A percentile compares a stretch with the other conserved stretches of the same genome.
Evolutionary conservation across 108 stramenopile genomes (phyloP).

Genomic region (Skeletonema potamos): DNA sequence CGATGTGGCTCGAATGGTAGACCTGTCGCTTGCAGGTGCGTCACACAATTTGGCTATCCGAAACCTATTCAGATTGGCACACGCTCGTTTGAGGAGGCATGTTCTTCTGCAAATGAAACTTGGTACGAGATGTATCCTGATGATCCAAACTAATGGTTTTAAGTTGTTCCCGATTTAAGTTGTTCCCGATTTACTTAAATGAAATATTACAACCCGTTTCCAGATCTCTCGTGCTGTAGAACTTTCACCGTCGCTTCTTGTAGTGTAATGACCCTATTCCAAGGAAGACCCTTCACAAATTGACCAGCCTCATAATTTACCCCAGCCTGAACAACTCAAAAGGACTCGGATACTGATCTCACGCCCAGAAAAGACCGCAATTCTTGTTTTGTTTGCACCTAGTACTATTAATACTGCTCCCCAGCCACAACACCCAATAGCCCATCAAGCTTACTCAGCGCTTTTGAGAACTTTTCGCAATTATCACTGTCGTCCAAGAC

Average conservation of each 20-base stretch:
- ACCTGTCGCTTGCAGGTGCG: slow-evolving; percentile 41
- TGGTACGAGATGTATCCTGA: slow-evolving; percentile 27
- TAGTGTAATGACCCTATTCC: no score
- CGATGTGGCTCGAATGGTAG: slow-evolving; percentile 40
- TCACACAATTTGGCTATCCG: slow-evolving; percentile 42
- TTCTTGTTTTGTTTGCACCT: not conserved
- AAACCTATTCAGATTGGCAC: slow-evolving; percentile 33
- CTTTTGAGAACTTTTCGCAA: slow-evolving; percentile 39
- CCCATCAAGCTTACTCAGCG: slow-evolving; percentile 39
- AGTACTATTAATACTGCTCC: slow-evolving; percentile 37
- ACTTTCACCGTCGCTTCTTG: no score
- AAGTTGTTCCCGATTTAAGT: not conserved
- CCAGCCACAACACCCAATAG: slow-evolving; percentile 44
- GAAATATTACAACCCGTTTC: not conserved
- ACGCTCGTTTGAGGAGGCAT: slow-evolving; percentile 37
- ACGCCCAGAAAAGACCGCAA: not conserved
- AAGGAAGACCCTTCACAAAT: not conserved
- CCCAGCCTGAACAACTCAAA: not conserved
- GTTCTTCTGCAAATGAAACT: slow-evolving; percentile 18
- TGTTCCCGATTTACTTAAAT: not conserved
- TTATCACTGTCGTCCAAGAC: slow-evolving; percentile 42
- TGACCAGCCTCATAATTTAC: not conserved
- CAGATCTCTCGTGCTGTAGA: not conserved
- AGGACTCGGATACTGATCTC: not conserved
- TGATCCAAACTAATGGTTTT: not conserved